Evolutionary conservation across 2,329 filamentous ascomycete genomes (phyloP), one percentile per base, ranked within the genome.

Genomic region (Nemania diffusa): DNA sequence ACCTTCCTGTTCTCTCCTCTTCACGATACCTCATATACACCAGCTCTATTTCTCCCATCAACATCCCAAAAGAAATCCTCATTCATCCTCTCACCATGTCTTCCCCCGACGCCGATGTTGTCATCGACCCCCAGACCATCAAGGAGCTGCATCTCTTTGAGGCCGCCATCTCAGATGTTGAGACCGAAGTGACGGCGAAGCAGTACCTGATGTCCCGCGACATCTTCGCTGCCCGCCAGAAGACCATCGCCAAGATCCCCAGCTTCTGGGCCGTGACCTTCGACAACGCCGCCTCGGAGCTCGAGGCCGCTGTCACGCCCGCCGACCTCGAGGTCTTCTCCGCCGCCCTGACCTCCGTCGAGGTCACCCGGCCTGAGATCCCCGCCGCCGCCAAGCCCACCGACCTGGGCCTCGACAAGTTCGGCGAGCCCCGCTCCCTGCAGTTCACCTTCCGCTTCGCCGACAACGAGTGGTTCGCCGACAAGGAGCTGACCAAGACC

Each of bases 241-340:
- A 81, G 46, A 80, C 90, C 66, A 84, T 90, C 70, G 77, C 81
- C 66, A 82, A 84, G 71, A 88, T 91, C 74, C 84, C 84, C 57
- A 84, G 87, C 78, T 92, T 92, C 84, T 92, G 90, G 90, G 82
- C 88, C 48, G 86, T 90, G 57, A 89, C 91, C 42, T 84, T 92
- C 77, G 86, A 90, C 75, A 86, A 88, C 76, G 76, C 76, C 57
- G 67, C 71, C 52, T 80, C 82, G 22, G 88, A 91, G 72, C 83
- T 92, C 73, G 89, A 91, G 78, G 85, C 86, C 69, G 87, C 84
- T 81, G 85, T 92, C 74, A 84, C 87, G 58, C 84, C 87, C 46
- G 80, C 82, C 32, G 90, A 92, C 79, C 83, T 83, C 9, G 82
- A 85, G 48, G 82, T 90, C 65, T 83, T 92, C 71, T 84, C 82